Percentiles rank a stretch among this genome's conserved stretches.
phyloP scores from a whole-genome alignment of 768 basidiomycete species.

The Leucocoprinus birnbaumii region DNA sequence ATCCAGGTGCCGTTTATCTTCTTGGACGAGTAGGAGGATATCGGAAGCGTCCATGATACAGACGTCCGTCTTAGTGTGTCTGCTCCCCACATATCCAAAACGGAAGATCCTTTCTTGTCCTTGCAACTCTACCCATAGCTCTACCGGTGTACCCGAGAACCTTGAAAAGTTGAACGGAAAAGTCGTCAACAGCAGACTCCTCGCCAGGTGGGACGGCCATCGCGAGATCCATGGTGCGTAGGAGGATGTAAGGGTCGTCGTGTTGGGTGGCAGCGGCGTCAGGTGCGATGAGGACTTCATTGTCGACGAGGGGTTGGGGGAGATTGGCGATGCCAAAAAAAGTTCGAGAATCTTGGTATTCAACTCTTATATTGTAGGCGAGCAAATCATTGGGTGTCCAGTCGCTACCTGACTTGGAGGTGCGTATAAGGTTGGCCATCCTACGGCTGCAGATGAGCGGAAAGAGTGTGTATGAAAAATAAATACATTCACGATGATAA shows the following conservation, averaged over 20 bases:
- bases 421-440: too few relatives aligned
- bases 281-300: constrained; percentile 8
- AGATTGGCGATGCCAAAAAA: constrained; percentile 22
- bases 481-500: too few relatives aligned
- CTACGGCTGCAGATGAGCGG: too few relatives aligned
- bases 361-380: constrained; percentile 22
- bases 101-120: constrained; percentile 22
- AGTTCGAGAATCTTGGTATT: constrained; percentile 17
- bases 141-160: constrained; percentile 19
- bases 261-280: constrained; percentile 9
- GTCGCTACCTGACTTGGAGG: too few relatives aligned
- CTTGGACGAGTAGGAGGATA: constrained; percentile 17
- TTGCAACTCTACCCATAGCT: constrained; percentile 3
- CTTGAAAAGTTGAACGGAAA: constrained; percentile 25
- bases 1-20: constrained; percentile 15
- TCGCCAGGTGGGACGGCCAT: constrained; percentile 15
- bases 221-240: constrained; percentile 20
- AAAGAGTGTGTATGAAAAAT: too few relatives aligned
- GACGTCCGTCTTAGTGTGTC: constrained; percentile 23
- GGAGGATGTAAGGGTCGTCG: constrained; percentile 12
- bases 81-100: constrained; percentile 26
- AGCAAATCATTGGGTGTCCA: constrained; percentile 18
- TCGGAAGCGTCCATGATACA: constrained; percentile 24
- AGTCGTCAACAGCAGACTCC: constrained; percentile 33
- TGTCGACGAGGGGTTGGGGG: constrained; percentile 17